phyloP scores from a whole-genome alignment of 306 rosid genomes.

The Lathyrus tuberosus region DNA sequence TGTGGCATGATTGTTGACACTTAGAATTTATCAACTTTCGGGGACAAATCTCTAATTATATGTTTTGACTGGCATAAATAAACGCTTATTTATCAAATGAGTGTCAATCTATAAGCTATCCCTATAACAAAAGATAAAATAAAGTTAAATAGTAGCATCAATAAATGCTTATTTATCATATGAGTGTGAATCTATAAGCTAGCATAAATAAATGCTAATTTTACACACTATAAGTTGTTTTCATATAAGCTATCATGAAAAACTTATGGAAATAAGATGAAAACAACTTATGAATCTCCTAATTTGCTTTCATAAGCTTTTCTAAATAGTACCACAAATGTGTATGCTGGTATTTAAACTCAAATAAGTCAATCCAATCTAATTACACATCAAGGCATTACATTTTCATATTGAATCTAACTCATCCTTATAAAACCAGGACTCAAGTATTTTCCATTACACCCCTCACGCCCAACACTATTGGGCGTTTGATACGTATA shows the following conservation, averaged over 20 bases:
- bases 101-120: not conserved
- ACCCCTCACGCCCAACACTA: too few species aligned
- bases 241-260: not conserved
- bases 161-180: too few species aligned
- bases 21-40: not conserved
- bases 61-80: not conserved
- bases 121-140: not conserved
- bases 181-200: too few species aligned
- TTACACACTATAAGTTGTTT: not conserved
- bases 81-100: not conserved
- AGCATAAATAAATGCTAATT: not conserved
- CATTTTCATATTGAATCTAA: too few species aligned
- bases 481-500: too few species aligned
- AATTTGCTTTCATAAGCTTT: not conserved
- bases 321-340: not conserved
- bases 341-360: not conserved
- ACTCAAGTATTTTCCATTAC: too few species aligned
- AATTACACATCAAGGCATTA: not conserved
- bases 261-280: not conserved
- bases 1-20: not conserved
- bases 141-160: not conserved
- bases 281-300: not conserved
- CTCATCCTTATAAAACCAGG: too few species aligned
- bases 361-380: not conserved
- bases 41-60: not conserved